Evolutionary conservation across 2,329 filamentous ascomycete species (phyloP).

Genomic region (Nakataea oryzae): DNA sequence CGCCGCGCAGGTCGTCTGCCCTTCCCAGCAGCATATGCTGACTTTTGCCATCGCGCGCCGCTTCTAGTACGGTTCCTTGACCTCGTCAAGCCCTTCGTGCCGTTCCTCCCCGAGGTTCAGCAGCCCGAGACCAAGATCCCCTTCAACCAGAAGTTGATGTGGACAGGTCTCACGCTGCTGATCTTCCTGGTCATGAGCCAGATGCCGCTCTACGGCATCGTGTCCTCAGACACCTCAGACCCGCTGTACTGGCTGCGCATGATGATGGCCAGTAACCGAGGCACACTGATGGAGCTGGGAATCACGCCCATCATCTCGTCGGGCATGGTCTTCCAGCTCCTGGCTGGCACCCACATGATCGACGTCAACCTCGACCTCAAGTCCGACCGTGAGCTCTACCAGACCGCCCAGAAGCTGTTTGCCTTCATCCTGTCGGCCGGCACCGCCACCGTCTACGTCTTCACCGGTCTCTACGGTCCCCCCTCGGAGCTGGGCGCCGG

Average conservation of each 20-base stretch:
- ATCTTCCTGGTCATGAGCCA: constrained; percentile 99
- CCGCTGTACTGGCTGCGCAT: constrained; percentile 99
- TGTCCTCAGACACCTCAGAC: constrained; percentile 96
- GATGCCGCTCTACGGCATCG: constrained; percentile 98
- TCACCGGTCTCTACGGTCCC: constrained; percentile 94
- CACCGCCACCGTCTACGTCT: constrained; percentile 95
- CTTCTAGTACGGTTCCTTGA: constrained; percentile 91
- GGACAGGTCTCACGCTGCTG: constrained; percentile 86
- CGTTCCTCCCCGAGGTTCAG: constrained; percentile 98
- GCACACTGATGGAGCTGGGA: constrained; percentile 91
- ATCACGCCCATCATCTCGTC: constrained; percentile 99
- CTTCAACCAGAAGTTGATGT: constrained; percentile 98
- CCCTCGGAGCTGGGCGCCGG: constrained; percentile 94
- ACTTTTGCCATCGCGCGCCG: constrained; percentile 9
- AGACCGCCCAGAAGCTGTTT: constrained; percentile 98
- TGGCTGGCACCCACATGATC: constrained; percentile 98
- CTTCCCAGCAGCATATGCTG: constrained; percentile 6
- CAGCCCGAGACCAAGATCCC: constrained; percentile 96
- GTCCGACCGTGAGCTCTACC: constrained; percentile 98
- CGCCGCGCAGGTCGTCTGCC: constrained; percentile 2
- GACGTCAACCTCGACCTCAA: constrained; percentile 99
- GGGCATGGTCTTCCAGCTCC: constrained; percentile 99
- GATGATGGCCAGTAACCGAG: constrained; percentile 98
- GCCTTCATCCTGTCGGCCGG: constrained; percentile 97
- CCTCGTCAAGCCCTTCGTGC: constrained; percentile 98